Evolutionary conservation across 441 rosid genomes (phyloP).

Genomic region (Arabidopsis lyrata): DNA sequence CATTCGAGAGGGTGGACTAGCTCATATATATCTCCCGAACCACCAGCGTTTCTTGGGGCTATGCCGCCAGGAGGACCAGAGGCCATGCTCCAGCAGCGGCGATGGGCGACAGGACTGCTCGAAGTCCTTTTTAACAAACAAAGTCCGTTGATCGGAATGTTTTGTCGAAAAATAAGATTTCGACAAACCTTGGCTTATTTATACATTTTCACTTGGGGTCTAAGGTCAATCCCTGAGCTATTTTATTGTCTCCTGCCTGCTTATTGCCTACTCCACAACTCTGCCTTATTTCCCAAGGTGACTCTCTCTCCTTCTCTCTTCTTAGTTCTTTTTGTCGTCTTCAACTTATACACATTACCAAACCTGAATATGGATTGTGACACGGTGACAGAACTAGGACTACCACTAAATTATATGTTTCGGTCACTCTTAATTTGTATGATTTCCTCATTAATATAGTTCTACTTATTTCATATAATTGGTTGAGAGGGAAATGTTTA

Average conservation of each 20-base stretch:
- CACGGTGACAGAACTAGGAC: neutral
- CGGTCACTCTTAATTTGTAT: neutral
- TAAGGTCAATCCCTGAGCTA: slow-evolving; percentile 42
- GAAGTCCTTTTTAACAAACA: slow-evolving; percentile 41
- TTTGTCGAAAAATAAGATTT: slow-evolving; percentile 29
- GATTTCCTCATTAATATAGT: neutral
- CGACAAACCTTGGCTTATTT: slow-evolving; percentile 42
- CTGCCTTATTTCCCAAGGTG: slow-evolving; percentile 45
- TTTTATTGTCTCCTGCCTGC: slow-evolving; percentile 45
- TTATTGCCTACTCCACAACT: slow-evolving; percentile 41
- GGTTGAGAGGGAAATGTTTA: neutral
- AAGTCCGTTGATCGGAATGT: slow-evolving; percentile 37
- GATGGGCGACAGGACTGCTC: slow-evolving; percentile 43
- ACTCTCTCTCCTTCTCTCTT: neutral
- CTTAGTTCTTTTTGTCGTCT: neutral
- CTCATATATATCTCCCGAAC: slow-evolving; percentile 17
- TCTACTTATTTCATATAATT: neutral
- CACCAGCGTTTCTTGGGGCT: slow-evolving; percentile 47
- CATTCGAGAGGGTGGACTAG: slow-evolving; percentile 70
- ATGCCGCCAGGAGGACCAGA: slow-evolving; percentile 36
- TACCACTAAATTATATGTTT: neutral
- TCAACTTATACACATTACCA: neutral
- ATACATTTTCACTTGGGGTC: neutral
- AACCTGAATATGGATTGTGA: neutral
- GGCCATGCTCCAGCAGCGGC: slow-evolving; percentile 34